Base-by-base conservation (phyloP, 768 basidiomycete genomes). In the Serendipita indica region DNA sequence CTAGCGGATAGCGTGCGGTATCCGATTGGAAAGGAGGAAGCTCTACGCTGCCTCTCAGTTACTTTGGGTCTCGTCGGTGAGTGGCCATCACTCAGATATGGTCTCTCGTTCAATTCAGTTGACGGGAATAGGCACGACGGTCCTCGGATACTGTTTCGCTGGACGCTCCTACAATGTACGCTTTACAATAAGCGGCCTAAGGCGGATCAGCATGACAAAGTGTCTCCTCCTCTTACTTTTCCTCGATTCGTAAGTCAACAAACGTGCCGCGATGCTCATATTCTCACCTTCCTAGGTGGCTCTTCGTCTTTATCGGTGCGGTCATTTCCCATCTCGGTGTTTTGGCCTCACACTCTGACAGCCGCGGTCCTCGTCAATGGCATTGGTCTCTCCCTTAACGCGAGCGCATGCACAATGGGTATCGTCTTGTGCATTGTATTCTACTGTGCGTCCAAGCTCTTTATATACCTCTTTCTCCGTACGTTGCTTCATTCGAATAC, bases 381-480 rank as follows among this genome's bases (percentile, higher is more conserved):
- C 5, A 64, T 74, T 6, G 77, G 78, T 2, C 65, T 78, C 20
- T 71, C 74, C 54, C 61, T 66, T 33, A 70, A 68, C 52, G 13
- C 45, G 2, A 32, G 66, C 1, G 65, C 72, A 0, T 79, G 78
- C 64, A 65, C 71, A 2, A 62, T 72, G 5, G 76, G 72, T 2
- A 74, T 78, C 52, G 70, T 73, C 57, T 64, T 72, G 20, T 77
- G 75, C 64, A 71, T 77, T 52, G 60, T 65, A 2, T 67, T 65
- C 35, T 67, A 67, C 45, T 52, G 58, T 22, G 14, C 46, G 30
- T 63, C 63, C 20, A 65, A 65, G 61, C 58, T 77, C 4, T 70
- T 77, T 39, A 73, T 77, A 4, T 79, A 78, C 62, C 65, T 71
- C 4, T 78, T 77, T 63, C 70, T 78, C 27, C 69, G 71, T 68